A percentile compares a stretch with the other conserved stretches of the same genome.
Conservation (phyloP, 139 green algal genomes). For the Chlamydomonas applanata region DNA sequence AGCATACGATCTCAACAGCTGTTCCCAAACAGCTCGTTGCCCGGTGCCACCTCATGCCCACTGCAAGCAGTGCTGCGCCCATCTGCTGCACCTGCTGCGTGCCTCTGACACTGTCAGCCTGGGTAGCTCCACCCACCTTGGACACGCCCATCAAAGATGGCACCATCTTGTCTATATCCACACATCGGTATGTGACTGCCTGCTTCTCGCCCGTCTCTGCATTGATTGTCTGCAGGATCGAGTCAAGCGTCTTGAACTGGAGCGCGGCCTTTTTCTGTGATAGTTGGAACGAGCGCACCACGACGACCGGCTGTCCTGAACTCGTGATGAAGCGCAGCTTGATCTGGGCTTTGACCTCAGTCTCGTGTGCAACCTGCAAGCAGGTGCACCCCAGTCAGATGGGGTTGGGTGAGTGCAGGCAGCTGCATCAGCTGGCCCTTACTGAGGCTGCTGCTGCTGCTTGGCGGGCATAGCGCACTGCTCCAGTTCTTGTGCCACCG, state of each 20-base stretch:
- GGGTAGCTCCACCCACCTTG: conserved; percentile 52
- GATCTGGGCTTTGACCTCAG: conserved; percentile 96
- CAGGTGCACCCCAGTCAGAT: background rate
- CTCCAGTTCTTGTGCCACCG: too few species aligned
- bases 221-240: conserved; percentile 71
- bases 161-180: conserved; percentile 91
- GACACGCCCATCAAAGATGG: conserved; percentile 92
- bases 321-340: conserved; percentile 84
- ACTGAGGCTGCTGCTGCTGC: background rate
- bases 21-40: background rate
- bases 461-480: background rate
- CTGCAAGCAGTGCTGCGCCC: too few species aligned
- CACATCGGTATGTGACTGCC: conserved; percentile 46
- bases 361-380: conserved; percentile 79
- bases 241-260: conserved; percentile 87
- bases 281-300: conserved; percentile 80
- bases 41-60: too few species aligned
- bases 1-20: background rate
- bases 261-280: conserved; percentile 63
- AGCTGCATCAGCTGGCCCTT: background rate
- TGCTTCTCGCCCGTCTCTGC: conserved; percentile 66
- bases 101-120: too few species aligned
- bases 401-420: background rate
- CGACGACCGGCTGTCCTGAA: conserved; percentile 67
- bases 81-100: background rate